These are phyloP conservation scores for Lachnellula arida DNA, from an alignment of 2,329 filamentous ascomycete genomes.

Conservation along the genomic window DNA sequence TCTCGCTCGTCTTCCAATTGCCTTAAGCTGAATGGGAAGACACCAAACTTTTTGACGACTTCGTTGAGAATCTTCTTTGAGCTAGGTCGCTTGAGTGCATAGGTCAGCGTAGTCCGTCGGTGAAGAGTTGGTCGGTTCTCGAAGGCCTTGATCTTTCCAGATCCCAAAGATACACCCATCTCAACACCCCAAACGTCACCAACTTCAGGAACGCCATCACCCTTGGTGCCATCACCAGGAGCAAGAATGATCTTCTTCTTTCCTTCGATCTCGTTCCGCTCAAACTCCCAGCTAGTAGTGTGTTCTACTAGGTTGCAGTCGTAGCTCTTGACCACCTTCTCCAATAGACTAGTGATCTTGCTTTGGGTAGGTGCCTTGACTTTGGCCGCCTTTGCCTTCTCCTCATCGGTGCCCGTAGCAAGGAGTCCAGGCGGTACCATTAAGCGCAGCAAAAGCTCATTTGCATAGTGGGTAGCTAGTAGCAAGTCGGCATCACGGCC, in stretches of 20 bases:
- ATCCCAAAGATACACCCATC: constrained; percentile 84
- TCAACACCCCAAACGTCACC: constrained; percentile 98
- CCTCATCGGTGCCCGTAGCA: constrained; percentile 79
- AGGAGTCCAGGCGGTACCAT: constrained; percentile 89
- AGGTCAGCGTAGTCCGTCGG: constrained; percentile 86
- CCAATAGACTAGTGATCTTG: constrained; percentile 80
- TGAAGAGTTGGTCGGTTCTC: constrained; percentile 87
- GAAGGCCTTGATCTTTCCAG: constrained; percentile 90
- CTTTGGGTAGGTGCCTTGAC: constrained; percentile 79
- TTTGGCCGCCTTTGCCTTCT: constrained; percentile 85
- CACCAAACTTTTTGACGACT: constrained; percentile 94
- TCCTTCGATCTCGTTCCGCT: constrained; percentile 94
- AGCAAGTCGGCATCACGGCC: constrained; percentile 82
- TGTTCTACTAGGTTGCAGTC: constrained; percentile 93
- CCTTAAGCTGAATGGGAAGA: constrained; percentile 94
- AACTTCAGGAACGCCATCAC: constrained; percentile 82
- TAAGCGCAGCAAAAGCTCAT: constrained; percentile 86
- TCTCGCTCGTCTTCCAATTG: constrained; percentile 96
- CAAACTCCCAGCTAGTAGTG: constrained; percentile 96
- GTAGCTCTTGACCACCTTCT: constrained; percentile 88
- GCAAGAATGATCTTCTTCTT: constrained; percentile 93
- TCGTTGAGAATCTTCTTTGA: constrained; percentile 91
- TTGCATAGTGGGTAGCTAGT: constrained; percentile 88
- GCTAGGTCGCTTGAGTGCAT: constrained; percentile 88
- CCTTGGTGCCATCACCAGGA: constrained; percentile 80